Conservation (phyloP, 2,329 filamentous ascomycete species). For the Pseudocercospora musae region DNA sequence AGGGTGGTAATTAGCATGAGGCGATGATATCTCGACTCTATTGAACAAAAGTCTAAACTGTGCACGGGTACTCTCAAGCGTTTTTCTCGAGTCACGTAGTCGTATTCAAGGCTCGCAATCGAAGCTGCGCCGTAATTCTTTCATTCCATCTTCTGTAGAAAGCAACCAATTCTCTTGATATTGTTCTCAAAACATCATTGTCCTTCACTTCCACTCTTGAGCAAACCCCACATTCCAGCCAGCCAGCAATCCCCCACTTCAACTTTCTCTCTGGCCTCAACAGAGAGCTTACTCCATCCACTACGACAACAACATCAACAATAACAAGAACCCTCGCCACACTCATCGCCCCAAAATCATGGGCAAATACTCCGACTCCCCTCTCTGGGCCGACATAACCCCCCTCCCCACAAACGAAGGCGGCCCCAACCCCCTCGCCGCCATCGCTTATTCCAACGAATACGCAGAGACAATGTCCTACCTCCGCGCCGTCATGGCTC, state of each 20-base stretch:
- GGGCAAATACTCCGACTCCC: conserved; percentile 60
- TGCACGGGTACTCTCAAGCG: too few species aligned
- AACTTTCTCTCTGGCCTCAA: not conserved
- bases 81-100: too few species aligned
- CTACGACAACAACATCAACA: not conserved
- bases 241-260: not conserved
- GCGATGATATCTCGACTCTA: too few species aligned
- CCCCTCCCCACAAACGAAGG: conserved; percentile 84
- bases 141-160: too few species aligned
- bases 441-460: conserved; percentile 84
- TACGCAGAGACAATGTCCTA: conserved; percentile 93
- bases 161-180: conserved; percentile 15
- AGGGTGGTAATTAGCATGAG: too few species aligned
- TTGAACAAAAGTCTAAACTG: too few species aligned
- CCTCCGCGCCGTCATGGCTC: conserved; percentile 87
- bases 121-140: too few species aligned
- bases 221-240: conserved; percentile 10
- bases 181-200: conserved; percentile 16
- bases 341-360: conserved; percentile 22
- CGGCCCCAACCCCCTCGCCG: conserved; percentile 70
- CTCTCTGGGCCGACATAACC: conserved; percentile 77
- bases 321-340: not conserved
- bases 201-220: conserved; percentile 4
- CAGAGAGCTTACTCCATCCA: too few species aligned
- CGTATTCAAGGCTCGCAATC: too few species aligned